Conservation (phyloP, 805 yeast species). For the Lipomyces mesembrius region DNA sequence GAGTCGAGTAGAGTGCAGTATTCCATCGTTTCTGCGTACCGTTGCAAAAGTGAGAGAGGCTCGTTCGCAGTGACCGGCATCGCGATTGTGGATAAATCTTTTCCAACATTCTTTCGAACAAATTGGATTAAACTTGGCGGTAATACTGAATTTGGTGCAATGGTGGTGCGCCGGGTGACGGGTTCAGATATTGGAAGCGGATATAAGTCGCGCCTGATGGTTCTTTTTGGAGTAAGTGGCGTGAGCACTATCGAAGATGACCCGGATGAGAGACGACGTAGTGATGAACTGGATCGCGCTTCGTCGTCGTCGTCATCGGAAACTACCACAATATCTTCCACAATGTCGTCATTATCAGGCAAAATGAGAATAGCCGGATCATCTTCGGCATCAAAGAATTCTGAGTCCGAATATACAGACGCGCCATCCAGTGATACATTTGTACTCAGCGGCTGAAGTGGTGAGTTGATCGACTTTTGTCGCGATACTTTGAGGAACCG, state of each 20-base stretch:
- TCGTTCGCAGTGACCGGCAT: conserved; percentile 96
- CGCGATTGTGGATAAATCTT: conserved; percentile 75
- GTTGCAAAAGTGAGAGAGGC: conserved; percentile 82
- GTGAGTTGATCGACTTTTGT: conserved; percentile 13
- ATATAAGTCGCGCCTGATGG: conserved; percentile 16
- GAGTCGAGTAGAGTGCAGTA: conserved; percentile 68
- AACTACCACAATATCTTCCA: conserved; percentile 62
- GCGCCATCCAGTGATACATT: conserved; percentile 19
- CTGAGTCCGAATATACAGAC: conserved; percentile 41
- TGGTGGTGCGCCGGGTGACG: conserved; percentile 22
- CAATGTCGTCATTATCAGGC: conserved; percentile 49
- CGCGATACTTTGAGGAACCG: conserved; percentile 8
- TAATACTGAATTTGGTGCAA: conserved; percentile 48
- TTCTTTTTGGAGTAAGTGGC: conserved; percentile 16
- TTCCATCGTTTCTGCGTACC: conserved; percentile 79
- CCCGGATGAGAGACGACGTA: conserved; percentile 12
- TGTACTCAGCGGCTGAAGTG: conserved; percentile 1
- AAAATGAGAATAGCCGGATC: conserved; percentile 38
- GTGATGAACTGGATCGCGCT: conserved; percentile 19
- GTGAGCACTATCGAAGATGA: conserved; percentile 9
- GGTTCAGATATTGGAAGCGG: conserved; percentile 26
- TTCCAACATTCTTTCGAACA: conserved; percentile 88
- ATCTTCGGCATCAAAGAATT: conserved; percentile 73
- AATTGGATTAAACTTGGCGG: conserved; percentile 86
- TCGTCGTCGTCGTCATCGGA: conserved; percentile 46